Evolutionary conservation across 345 rosid genomes (phyloP).

Genomic region (Melaleuca alternifolia): DNA sequence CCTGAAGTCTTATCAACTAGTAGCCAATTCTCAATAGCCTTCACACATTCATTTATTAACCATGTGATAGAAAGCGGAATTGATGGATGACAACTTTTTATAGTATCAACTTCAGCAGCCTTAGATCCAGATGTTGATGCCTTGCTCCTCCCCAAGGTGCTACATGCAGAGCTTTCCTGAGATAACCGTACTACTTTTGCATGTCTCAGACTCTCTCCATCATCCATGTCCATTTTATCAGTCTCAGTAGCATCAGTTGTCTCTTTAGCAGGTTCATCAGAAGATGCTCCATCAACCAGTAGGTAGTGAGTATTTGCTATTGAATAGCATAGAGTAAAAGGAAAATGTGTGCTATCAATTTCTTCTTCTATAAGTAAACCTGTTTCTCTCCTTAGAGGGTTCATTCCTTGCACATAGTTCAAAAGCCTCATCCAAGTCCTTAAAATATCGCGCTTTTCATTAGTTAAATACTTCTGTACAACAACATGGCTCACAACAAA

Average conservation of each 20-base stretch:
- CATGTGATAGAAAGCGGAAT: conserved; percentile 54
- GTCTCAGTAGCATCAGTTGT: conserved; percentile 14
- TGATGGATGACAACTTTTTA: conserved; percentile 8
- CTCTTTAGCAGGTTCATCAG: conserved; percentile 33
- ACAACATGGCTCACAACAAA: conserved; percentile 73
- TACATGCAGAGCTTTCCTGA: conserved; percentile 59
- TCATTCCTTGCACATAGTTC: conserved; percentile 77
- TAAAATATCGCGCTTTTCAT: conserved; percentile 45
- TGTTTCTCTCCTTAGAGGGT: conserved; percentile 79
- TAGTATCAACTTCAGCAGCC: conserved; percentile 25
- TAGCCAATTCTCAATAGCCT: conserved; percentile 59
- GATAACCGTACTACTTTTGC: conserved; percentile 84
- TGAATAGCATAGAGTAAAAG: conserved; percentile 54
- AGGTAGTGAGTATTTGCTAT: conserved; percentile 60
- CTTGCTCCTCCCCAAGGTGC: conserved; percentile 35
- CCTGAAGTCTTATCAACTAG: conserved; percentile 39
- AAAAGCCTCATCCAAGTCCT: conserved; percentile 77
- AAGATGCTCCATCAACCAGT: conserved; percentile 72
- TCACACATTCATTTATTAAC: conserved; percentile 63
- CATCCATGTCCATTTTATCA: conserved; percentile 25
- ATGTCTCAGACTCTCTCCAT: conserved; percentile 48
- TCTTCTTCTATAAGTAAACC: conserved; percentile 70
- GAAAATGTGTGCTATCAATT: conserved; percentile 39
- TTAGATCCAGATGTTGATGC: conserved; percentile 22
- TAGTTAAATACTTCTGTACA: conserved; percentile 54